Conservation (phyloP, 2,329 filamentous ascomycete genomes). For the Neocatenulostroma microsporum region DNA sequence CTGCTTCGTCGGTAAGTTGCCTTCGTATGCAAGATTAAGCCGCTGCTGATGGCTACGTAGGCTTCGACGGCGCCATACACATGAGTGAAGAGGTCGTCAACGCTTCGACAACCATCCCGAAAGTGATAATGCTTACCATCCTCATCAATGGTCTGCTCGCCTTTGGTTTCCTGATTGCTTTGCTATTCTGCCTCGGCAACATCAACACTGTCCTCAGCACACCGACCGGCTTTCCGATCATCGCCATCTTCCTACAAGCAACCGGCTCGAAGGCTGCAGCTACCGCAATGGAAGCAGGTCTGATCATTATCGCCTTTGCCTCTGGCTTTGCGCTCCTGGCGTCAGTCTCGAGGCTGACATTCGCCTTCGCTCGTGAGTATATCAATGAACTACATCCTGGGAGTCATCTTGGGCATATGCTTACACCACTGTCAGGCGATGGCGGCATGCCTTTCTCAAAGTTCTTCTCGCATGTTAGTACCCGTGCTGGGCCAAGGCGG, state of each 20-base stretch:
- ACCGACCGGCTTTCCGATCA: slow-evolving; percentile 25
- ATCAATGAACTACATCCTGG: too few relatives aligned
- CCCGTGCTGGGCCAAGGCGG: too few relatives aligned
- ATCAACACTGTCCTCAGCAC: slow-evolving; percentile 19
- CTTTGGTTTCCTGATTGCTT: slow-evolving; percentile 34
- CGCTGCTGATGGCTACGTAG: slow-evolving; percentile 21
- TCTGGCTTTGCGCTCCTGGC: too few relatives aligned
- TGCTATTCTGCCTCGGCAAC: slow-evolving; percentile 35
- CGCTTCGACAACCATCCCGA: slow-evolving; percentile 33
- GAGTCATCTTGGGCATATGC: too few relatives aligned
- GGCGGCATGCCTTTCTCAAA: too few relatives aligned
- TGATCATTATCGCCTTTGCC: slow-evolving; percentile 4
- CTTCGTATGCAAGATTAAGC: not conserved
- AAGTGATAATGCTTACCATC: slow-evolving; percentile 38
- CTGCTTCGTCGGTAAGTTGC: slow-evolving; percentile 1
- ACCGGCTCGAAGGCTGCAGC: slow-evolving; percentile 8
- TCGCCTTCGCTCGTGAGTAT: too few relatives aligned
- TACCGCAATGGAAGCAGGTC: slow-evolving; percentile 1
- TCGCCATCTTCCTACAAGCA: slow-evolving; percentile 26
- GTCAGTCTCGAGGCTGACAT: too few relatives aligned
- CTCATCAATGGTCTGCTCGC: slow-evolving; percentile 39
- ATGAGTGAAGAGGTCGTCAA: slow-evolving; percentile 20
- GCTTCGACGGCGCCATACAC: slow-evolving; percentile 11
- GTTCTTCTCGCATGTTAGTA: too few relatives aligned
- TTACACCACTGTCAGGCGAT: too few relatives aligned